phyloP scores from a whole-genome alignment of 768 basidiomycete species.

The Boletellus sp. region DNA sequence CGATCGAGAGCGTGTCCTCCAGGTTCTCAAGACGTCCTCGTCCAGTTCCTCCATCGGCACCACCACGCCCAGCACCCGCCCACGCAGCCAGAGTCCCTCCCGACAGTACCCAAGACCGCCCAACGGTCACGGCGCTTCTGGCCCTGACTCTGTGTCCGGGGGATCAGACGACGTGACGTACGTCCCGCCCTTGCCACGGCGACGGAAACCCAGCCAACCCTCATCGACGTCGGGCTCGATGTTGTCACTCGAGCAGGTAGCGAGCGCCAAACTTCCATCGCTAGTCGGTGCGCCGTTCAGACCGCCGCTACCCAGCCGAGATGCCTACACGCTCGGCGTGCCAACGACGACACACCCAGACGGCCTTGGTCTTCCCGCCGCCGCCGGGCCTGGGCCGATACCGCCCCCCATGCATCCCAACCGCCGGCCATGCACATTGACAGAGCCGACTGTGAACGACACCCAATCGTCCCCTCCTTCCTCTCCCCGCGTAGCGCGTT shows the following conservation, averaged over 20 bases:
- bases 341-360: conserved; percentile 5
- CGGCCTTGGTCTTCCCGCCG: not conserved
- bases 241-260: conserved; percentile 42
- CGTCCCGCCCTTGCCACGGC: conserved; percentile 36
- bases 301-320: conserved; percentile 23
- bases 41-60: conserved; percentile 19
- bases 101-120: conserved; percentile 12
- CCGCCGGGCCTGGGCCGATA: conserved; percentile 26
- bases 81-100: conserved; percentile 31
- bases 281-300: conserved; percentile 11
- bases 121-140: not conserved
- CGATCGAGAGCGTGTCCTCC: conserved; percentile 66
- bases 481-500: conserved; percentile 45
- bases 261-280: conserved; percentile 32
- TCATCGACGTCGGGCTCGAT: conserved; percentile 34
- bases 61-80: conserved; percentile 8
- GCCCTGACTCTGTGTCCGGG: not conserved
- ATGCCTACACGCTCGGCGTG: conserved; percentile 6
- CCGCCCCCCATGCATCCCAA: conserved; percentile 57
- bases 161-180: conserved; percentile 21
- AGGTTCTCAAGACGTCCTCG: conserved; percentile 65
- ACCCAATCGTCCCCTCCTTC: conserved; percentile 23
- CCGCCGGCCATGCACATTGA: conserved; percentile 35
- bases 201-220: conserved; percentile 33
- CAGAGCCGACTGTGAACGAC: conserved; percentile 24